Evolutionary conservation across 148 eudicot species (phyloP).

Genomic region (Fagopyrum homotropicum): DNA sequence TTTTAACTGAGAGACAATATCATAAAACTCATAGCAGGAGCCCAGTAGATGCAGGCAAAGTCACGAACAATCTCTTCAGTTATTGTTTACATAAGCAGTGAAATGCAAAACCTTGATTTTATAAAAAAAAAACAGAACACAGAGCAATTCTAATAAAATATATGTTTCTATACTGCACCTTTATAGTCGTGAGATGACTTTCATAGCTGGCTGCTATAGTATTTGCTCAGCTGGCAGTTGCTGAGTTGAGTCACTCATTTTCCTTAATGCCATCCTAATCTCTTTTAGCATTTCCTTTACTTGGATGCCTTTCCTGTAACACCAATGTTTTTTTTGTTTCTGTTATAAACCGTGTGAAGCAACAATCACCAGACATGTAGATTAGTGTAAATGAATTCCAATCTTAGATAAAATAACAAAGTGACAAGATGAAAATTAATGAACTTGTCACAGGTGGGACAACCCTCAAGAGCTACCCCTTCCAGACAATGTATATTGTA

Average conservation of each 20-base stretch:
- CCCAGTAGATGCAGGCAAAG: neutral
- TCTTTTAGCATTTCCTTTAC: conserved; percentile 54
- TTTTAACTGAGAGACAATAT: too few species aligned
- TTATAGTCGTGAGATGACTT: neutral
- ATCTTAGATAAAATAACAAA: neutral
- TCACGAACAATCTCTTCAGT: too few species aligned
- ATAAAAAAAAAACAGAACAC: too few species aligned
- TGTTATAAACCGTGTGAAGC: neutral
- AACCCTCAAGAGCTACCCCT: neutral
- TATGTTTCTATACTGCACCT: neutral
- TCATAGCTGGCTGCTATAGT: neutral
- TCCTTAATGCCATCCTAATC: conserved; percentile 66
- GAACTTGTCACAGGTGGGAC: neutral
- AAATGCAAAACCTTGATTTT: neutral
- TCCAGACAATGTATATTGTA: neutral
- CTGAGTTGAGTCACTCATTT: neutral
- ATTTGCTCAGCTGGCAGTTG: conserved; percentile 8
- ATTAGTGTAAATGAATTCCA: neutral
- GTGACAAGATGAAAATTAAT: neutral
- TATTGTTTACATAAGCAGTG: neutral
- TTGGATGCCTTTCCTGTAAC: conserved; percentile 62
- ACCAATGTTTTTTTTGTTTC: neutral
- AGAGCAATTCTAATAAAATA: neutral
- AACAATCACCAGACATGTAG: neutral
- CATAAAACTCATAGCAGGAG: too few species aligned